Evolutionary conservation across 176 grass and related monocot species (phyloP), one percentile per base, ranked within the genome.

Genomic region (Olyra latifolia): DNA sequence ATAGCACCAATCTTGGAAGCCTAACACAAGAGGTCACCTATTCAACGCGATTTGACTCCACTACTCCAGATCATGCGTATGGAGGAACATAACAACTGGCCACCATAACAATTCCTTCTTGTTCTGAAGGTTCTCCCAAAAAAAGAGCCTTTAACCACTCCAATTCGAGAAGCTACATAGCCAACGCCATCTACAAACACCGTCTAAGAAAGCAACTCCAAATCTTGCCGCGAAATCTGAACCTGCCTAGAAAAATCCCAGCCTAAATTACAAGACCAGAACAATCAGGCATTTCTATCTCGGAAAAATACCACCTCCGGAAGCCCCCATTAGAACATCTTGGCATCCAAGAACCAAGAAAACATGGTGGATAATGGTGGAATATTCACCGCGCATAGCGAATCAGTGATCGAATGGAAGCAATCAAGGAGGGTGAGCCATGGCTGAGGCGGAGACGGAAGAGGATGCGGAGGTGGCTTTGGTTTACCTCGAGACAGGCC

Each of bases 401-500:
- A 85, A 35, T 6, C 46, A 5, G 19, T 53, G 15, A 61, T 35
- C 42, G 9, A 39, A 80, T 71, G 43, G n/a, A 32, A 70, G 29
- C 44, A 6, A 62, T 13, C 53, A 12, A 75, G 48, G 41, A 46
- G 0, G 20, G 27, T 20, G 28, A 50, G n/a, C 8, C 6, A 48
- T 12, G 68, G 13, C 4, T 11, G 45, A 56, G 20, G 19, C 1
- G 27, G 13, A 16, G 55, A 19, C 20, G 19, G 50, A 8, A 27
- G 45, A 43, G 9, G 40, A 19, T 11, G 6, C 14, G 29, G 39
- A 76, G 16, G 42, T 24, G 73, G 22, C 19, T 17, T 61, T n/a
- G 74, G 40, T 45, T 75, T 86, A 97, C 88, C 48, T 82, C 69
- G 25, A 98, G 96, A 71, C 92, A 98, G 17, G 86, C 74, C 27